phyloP scores from a whole-genome alignment of 163 green algal genomes.

The Scenedesmus sp. region DNA sequence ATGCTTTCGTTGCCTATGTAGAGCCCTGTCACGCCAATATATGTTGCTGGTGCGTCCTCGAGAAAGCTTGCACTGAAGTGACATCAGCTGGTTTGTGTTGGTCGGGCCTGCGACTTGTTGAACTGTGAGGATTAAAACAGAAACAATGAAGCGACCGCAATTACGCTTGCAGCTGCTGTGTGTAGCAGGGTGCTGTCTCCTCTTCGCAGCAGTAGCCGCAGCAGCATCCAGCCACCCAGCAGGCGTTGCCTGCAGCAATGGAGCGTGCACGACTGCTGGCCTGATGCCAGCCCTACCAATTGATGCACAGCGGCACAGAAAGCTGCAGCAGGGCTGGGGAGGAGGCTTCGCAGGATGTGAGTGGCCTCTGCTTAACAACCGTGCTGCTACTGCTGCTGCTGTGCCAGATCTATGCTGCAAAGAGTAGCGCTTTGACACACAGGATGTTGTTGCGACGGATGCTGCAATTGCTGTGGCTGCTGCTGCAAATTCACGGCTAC shows the following conservation, averaged over 20 bases:
- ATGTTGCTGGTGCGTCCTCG: not conserved
- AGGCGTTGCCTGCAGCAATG: conserved; percentile 15
- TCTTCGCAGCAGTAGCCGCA: not conserved
- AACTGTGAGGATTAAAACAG: not conserved
- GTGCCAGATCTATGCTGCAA: too few species aligned
- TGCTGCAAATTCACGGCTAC: not conserved
- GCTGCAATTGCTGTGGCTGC: not conserved
- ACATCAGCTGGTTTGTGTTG: too few species aligned
- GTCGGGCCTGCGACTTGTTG: not conserved
- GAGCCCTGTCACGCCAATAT: not conserved
- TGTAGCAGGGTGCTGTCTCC: not conserved
- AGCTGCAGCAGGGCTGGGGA: conserved; percentile 27
- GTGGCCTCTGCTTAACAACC: too few species aligned
- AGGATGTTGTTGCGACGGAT: not conserved
- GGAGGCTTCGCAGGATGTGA: conserved; percentile 37
- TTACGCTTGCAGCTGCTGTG: not conserved
- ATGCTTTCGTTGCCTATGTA: not conserved
- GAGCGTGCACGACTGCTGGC: not conserved
- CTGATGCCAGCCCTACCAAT: not conserved
- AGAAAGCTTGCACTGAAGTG: not conserved
- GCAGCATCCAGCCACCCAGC: not conserved
- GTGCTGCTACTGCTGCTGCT: not conserved
- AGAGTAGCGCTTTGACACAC: too few species aligned
- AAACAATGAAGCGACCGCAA: not conserved
- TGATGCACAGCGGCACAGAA: not conserved